Conservation (phyloP, 2,329 filamentous ascomycete genomes). For the Calonectria henricotiae region DNA sequence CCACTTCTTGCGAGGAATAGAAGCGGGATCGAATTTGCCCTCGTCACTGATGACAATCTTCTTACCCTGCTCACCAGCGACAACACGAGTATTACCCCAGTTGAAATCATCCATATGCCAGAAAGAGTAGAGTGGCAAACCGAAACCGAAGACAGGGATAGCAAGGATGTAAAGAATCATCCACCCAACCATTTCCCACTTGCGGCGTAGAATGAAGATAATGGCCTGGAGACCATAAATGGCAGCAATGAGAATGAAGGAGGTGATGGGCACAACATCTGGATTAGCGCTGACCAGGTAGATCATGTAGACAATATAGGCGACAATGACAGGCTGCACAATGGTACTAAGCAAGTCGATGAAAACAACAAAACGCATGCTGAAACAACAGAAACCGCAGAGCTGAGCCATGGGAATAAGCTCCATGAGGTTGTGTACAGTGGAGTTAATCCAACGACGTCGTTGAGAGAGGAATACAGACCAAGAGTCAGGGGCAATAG, state of each 20-base stretch:
- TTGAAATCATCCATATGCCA: slow-evolving; percentile 99
- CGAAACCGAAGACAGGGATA: slow-evolving; percentile 92
- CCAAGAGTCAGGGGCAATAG: slow-evolving; percentile 96
- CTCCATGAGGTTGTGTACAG: slow-evolving; percentile 97
- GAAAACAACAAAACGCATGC: slow-evolving; percentile 98
- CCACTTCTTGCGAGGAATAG: slow-evolving; percentile 98
- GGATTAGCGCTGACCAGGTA: slow-evolving; percentile 77
- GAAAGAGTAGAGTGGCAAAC: slow-evolving; percentile 93
- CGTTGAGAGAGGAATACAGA: slow-evolving; percentile 96
- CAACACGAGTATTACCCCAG: slow-evolving; percentile 98
- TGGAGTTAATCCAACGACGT: slow-evolving; percentile 99
- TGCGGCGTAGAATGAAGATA: slow-evolving; percentile 95
- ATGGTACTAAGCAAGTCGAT: slow-evolving; percentile 93
- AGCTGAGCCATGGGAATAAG: slow-evolving; percentile 94
- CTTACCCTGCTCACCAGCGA: slow-evolving; percentile 93
- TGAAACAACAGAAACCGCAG: slow-evolving; percentile 99
- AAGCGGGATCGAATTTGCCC: slow-evolving; percentile 95
- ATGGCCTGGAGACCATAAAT: slow-evolving; percentile 98
- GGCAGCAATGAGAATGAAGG: slow-evolving; percentile 92
- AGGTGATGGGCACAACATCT: slow-evolving; percentile 82
- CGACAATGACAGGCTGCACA: slow-evolving; percentile 91
- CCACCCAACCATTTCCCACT: slow-evolving; percentile 99
- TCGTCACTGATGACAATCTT: slow-evolving; percentile 96
- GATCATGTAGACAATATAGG: slow-evolving; percentile 92
- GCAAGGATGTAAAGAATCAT: slow-evolving; percentile 97